These are phyloP conservation scores for Neotropicomus parvogracilis DNA, from an alignment of 1,284 basidiomycete genomes.

Conservation along the genomic window DNA sequence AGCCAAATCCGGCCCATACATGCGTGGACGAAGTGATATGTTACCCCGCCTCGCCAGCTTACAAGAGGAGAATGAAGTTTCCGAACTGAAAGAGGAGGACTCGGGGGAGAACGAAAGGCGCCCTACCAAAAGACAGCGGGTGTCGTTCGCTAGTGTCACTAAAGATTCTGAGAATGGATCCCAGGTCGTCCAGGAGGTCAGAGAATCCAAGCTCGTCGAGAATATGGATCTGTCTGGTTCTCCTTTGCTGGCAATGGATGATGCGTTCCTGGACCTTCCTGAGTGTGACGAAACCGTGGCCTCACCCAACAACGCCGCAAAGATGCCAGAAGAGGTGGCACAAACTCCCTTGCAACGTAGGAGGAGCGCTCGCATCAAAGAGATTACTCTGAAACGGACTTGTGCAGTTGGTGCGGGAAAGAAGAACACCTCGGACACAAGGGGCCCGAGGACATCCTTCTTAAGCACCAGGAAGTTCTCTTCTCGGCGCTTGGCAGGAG, in stretches of 20 bases:
- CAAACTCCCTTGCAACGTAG: conserved; percentile 13
- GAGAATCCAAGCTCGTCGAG: conserved; percentile 25
- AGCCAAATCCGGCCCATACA: conserved; percentile 5
- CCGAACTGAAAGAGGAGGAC: conserved; percentile 14
- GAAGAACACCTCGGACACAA: background rate
- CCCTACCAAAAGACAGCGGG: conserved; percentile 22
- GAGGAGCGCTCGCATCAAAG: conserved; percentile 29
- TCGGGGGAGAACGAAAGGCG: conserved; percentile 11
- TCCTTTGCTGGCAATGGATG: conserved; percentile 16
- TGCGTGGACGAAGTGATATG: conserved; percentile 7
- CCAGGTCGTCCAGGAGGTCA: background rate
- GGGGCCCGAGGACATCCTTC: conserved; percentile 10
- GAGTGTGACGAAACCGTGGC: background rate
- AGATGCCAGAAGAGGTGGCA: background rate
- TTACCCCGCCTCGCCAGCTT: conserved; percentile 24
- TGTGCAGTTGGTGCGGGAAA: conserved; percentile 7
- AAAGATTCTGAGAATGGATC: background rate
- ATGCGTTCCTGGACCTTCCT: background rate
- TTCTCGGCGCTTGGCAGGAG: background rate
- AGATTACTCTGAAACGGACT: conserved; percentile 16
- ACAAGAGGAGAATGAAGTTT: conserved; percentile 24
- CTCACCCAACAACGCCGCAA: background rate
- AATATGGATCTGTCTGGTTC: conserved; percentile 30
- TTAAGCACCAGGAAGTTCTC: conserved; percentile 8
- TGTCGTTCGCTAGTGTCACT: background rate